A percentile compares a stretch with the other conserved stretches of the same genome.
Conservation (phyloP, 768 basidiomycete species). For the Piloderma croceum region DNA sequence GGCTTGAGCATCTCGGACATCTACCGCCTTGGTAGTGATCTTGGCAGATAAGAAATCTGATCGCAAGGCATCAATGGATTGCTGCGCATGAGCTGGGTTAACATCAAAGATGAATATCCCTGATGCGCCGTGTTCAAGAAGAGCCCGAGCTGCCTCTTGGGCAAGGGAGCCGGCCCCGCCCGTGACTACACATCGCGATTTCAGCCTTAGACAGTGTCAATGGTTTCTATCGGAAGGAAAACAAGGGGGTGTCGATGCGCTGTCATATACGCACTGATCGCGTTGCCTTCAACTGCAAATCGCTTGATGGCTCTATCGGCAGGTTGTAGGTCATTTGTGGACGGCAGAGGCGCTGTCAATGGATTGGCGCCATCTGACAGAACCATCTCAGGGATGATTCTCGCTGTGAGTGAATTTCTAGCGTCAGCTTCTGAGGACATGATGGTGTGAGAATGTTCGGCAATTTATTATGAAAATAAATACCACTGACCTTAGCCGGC, state of each 20-base stretch:
- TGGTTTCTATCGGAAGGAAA: not conserved
- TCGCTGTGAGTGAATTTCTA: constrained; percentile 24
- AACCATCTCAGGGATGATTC: constrained; percentile 26
- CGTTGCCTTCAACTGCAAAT: constrained; percentile 36
- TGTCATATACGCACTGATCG: constrained; percentile 27
- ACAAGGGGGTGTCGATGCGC: not conserved
- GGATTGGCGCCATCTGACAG: constrained; percentile 29
- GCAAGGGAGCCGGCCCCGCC: constrained; percentile 39
- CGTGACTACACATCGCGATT: constrained; percentile 27
- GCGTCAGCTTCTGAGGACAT: no score
- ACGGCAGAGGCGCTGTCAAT: constrained; percentile 22
- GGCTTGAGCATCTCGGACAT: constrained; percentile 29
- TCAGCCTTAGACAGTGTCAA: not conserved
- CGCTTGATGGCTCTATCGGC: constrained; percentile 27
- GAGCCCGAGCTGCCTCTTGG: constrained; percentile 31
- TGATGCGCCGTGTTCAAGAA: constrained; percentile 40
- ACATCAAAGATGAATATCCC: constrained; percentile 24
- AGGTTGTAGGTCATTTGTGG: constrained; percentile 9
- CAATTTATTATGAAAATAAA: no score
- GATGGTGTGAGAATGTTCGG: no score
- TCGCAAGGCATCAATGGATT: constrained; percentile 17
- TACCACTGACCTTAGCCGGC: no score
- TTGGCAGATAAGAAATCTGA: constrained; percentile 24
- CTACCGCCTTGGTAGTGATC: constrained; percentile 28
- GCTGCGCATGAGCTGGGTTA: constrained; percentile 1